Percentiles rank a stretch among this genome's conserved stretches.
These are phyloP conservation scores for Neocucurbitaria cava DNA, from an alignment of 2,329 filamentous ascomycete genomes.

Conservation along the genomic window DNA sequence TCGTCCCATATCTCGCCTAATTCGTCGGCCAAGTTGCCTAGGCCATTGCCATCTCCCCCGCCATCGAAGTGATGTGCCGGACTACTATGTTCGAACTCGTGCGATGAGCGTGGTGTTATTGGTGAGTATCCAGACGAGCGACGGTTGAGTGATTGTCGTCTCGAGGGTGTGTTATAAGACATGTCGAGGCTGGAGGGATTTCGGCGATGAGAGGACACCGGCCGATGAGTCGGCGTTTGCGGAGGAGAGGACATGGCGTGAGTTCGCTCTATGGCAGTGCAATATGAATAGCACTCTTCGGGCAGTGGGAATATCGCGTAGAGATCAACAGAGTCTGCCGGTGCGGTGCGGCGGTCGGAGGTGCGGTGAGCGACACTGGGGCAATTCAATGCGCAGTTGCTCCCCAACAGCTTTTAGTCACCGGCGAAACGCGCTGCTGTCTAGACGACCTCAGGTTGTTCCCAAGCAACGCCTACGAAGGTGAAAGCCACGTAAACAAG, in stretches of 20 bases:
- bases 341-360: conserved; percentile 18
- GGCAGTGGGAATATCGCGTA: conserved; percentile 10
- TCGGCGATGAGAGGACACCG: conserved; percentile 47
- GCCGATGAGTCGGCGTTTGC: conserved; percentile 49
- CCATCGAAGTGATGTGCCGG: conserved; percentile 48
- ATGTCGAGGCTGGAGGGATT: conserved; percentile 53
- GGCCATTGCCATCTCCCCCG: conserved; percentile 58
- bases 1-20: conserved; percentile 75
- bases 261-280: conserved; percentile 6
- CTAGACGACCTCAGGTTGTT: neutral
- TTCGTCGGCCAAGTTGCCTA: conserved; percentile 83
- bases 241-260: conserved; percentile 52
- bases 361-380: conserved; percentile 13
- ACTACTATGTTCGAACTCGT: conserved; percentile 50
- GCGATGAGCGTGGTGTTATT: conserved; percentile 51
- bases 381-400: conserved; percentile 15
- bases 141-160: conserved; percentile 48
- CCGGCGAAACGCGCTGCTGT: neutral
- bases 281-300: conserved; percentile 8
- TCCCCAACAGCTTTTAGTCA: conserved; percentile 6
- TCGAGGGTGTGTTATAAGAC: conserved; percentile 46
- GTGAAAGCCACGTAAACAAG: conserved; percentile 8
- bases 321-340: conserved; percentile 14
- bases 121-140: conserved; percentile 56
- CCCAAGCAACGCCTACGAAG: neutral